These are phyloP conservation scores for Polygonum aviculare DNA, from an alignment of 148 eudicot genomes.

Conservation along the genomic window DNA sequence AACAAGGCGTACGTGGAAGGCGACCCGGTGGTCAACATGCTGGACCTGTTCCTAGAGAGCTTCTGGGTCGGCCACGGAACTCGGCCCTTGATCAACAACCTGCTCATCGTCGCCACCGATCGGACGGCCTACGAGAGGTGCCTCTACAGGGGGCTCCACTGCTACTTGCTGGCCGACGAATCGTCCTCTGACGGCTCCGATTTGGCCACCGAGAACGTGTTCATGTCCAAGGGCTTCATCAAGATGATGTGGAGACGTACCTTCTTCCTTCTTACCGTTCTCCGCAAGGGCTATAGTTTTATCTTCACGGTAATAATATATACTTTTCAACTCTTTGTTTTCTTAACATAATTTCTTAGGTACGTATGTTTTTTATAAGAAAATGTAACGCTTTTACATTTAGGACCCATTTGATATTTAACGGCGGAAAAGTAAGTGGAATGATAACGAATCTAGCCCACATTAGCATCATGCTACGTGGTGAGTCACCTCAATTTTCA, in stretches of 20 bases:
- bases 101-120: slow-evolving; percentile 66
- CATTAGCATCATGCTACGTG: no score
- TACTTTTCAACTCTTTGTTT: not conserved
- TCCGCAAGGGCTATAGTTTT: slow-evolving; percentile 54
- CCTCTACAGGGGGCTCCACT: slow-evolving; percentile 40
- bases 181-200: slow-evolving; percentile 37
- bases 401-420: no score
- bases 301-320: slow-evolving; percentile 52
- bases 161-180: slow-evolving; percentile 35
- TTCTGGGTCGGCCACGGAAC: slow-evolving; percentile 79
- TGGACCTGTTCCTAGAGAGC: slow-evolving; percentile 64
- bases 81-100: slow-evolving; percentile 29
- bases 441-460: no score
- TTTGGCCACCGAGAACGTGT: slow-evolving; percentile 41
- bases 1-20: slow-evolving; percentile 52
- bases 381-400: no score
- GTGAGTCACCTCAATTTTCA: no score
- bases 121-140: slow-evolving; percentile 59
- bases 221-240: slow-evolving; percentile 59
- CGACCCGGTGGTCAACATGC: slow-evolving; percentile 34
- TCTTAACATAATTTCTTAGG: not conserved
- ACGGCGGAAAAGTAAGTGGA: no score
- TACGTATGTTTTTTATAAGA: no score
- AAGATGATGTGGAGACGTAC: slow-evolving; percentile 90
- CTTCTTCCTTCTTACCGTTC: slow-evolving; percentile 42